Conservation (phyloP, 2,329 filamentous ascomycete genomes). For the Pseudogymnoascus sp. region DNA sequence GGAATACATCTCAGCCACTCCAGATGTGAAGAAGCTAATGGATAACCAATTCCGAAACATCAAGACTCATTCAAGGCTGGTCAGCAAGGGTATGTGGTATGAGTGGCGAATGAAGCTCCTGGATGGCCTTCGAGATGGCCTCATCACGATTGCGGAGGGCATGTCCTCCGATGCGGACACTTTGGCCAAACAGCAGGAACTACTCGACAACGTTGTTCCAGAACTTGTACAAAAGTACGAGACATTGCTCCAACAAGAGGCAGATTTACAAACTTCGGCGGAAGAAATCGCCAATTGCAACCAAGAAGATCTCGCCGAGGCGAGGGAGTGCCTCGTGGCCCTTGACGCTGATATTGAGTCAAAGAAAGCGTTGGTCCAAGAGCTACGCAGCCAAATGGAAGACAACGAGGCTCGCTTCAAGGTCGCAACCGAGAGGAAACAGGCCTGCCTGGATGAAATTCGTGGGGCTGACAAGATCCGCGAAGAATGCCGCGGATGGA, state of each 20-base stretch:
- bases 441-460: constrained; percentile 65
- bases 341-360: constrained; percentile 61
- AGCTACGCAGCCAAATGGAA: constrained; percentile 57
- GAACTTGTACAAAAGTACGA: constrained; percentile 52
- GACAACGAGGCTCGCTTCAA: constrained; percentile 59
- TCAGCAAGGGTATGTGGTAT: constrained; percentile 97
- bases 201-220: constrained; percentile 63
- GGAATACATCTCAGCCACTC: constrained; percentile 79
- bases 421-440: constrained; percentile 56
- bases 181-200: constrained; percentile 58
- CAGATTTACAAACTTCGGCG: constrained; percentile 62
- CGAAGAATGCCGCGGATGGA: constrained; percentile 88
- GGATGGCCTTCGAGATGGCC: constrained; percentile 70
- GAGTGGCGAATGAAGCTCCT: constrained; percentile 90
- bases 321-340: constrained; percentile 58
- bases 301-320: constrained; percentile 64
- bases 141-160: constrained; percentile 65
- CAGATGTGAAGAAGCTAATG: constrained; percentile 78
- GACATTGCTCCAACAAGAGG: constrained; percentile 53
- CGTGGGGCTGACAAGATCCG: constrained; percentile 72
- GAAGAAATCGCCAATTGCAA: constrained; percentile 72
- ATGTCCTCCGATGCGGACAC: constrained; percentile 66
- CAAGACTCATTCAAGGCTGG: constrained; percentile 80
- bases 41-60: constrained; percentile 97
- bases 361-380: constrained; percentile 59